A percentile compares a stretch with the other conserved stretches of the same genome.
These are phyloP conservation scores for Termitomyces sp. DNA, from an alignment of 768 basidiomycete genomes.

Conservation along the genomic window DNA sequence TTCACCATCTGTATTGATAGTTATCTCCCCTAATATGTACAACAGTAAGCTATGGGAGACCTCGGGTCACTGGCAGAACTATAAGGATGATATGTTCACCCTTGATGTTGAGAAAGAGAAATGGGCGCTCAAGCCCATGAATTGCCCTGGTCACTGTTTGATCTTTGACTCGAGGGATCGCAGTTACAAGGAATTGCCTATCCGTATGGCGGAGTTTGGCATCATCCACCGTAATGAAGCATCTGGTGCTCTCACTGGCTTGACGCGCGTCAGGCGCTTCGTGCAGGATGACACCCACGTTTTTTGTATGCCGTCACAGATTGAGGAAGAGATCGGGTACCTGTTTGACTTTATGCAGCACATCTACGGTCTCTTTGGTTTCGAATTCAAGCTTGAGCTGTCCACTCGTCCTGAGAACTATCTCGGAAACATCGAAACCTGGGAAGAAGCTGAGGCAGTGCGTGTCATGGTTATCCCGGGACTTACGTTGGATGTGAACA, in stretches of 20 bases:
- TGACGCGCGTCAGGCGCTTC: constrained; percentile 91
- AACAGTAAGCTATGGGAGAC: constrained; percentile 96
- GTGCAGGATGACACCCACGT: constrained; percentile 98
- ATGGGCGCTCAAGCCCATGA: constrained; percentile 98
- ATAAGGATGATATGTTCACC: constrained; percentile 96
- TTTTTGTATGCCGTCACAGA: constrained; percentile 95
- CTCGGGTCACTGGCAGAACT: constrained; percentile 97
- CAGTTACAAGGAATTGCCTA: constrained; percentile 90
- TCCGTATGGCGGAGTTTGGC: constrained; percentile 98
- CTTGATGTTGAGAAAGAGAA: constrained; percentile 94
- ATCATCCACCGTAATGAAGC: constrained; percentile 97
- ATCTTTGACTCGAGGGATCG: constrained; percentile 95
- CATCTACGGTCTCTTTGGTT: constrained; percentile 91
- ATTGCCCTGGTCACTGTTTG: constrained; percentile 95
- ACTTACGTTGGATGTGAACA: neutral
- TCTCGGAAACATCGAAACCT: constrained; percentile 84
- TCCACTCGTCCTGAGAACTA: constrained; percentile 96
- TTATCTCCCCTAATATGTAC: constrained; percentile 98
- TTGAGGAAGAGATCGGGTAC: constrained; percentile 79
- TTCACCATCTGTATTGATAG: constrained; percentile 28
- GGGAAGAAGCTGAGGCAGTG: constrained; percentile 85
- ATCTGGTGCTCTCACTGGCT: constrained; percentile 85
- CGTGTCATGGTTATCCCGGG: constrained; percentile 10
- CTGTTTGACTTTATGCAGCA: constrained; percentile 95
- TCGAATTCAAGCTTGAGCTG: constrained; percentile 88